Conservation (phyloP, 345 rosid species). For the Aethionema arabicum region DNA sequence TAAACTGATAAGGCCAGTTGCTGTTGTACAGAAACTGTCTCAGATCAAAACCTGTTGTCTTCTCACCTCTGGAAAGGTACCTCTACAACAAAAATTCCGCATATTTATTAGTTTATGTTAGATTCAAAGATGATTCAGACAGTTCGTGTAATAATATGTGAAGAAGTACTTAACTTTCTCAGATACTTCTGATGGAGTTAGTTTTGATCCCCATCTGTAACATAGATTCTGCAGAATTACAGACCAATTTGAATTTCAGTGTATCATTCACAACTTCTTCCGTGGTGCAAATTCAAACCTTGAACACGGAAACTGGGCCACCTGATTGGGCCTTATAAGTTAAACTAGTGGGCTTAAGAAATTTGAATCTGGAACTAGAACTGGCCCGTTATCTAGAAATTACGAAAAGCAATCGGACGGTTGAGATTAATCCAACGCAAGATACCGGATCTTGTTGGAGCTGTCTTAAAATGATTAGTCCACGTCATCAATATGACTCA, state of each 20-base stretch:
- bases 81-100: constrained; percentile 46
- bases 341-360: background rate
- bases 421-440: constrained; percentile 17
- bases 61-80: constrained; percentile 85
- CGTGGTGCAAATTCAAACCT: constrained; percentile 42
- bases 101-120: background rate
- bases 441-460: constrained; percentile 1
- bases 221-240: constrained; percentile 72
- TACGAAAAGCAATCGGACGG: background rate
- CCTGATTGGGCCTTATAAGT: constrained; percentile 29
- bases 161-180: constrained; percentile 94
- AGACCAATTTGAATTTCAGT: constrained; percentile 24
- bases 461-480: constrained; percentile 22
- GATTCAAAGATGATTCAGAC: background rate
- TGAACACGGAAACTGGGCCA: constrained; percentile 97
- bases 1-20: constrained; percentile 84
- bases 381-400: background rate
- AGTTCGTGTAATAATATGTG: constrained; percentile 79
- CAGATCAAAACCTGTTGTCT: constrained; percentile 87
- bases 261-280: background rate
- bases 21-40: constrained; percentile 86
- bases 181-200: constrained; percentile 77
- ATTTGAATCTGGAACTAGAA: background rate
- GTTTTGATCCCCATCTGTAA: constrained; percentile 79
- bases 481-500: constrained; percentile 39